phyloP scores from a whole-genome alignment of 345 rosid species.

The Brassica rapa region DNA sequence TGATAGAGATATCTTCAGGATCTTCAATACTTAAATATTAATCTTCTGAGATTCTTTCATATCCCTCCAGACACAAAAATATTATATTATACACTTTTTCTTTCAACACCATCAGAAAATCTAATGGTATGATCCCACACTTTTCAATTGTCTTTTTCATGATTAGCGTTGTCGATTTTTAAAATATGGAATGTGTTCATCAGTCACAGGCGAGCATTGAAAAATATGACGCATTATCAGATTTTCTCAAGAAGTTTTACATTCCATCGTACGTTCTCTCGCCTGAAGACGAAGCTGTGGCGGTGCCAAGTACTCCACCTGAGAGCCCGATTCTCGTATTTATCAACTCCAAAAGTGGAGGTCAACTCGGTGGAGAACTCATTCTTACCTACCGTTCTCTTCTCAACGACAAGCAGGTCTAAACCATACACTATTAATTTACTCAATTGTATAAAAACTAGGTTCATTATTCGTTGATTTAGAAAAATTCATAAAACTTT shows the following conservation, averaged over 20 bases:
- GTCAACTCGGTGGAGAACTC: slow-evolving; percentile 83
- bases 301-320: slow-evolving; percentile 46
- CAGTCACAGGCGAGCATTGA: slow-evolving; percentile 44
- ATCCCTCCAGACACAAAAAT: not conserved
- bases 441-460: not conserved
- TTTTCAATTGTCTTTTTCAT: not conserved
- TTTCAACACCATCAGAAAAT: not conserved
- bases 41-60: not conserved
- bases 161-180: not conserved
- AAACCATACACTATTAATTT: not conserved
- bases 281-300: slow-evolving; percentile 42
- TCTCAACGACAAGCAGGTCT: slow-evolving; percentile 62
- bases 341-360: slow-evolving; percentile 88
- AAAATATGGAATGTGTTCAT: not conserved
- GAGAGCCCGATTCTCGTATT: slow-evolving; percentile 68
- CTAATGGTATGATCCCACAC: not conserved
- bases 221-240: slow-evolving; percentile 30
- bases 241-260: slow-evolving; percentile 48
- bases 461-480: not conserved
- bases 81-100: not conserved
- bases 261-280: slow-evolving; percentile 58
- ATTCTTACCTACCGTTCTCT: slow-evolving; percentile 59
- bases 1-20: not conserved
- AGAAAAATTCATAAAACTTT: not conserved
- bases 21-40: not conserved